Evolutionary conservation across 441 rosid genomes (phyloP).

Genomic region (Gossypium schwendimanii): DNA sequence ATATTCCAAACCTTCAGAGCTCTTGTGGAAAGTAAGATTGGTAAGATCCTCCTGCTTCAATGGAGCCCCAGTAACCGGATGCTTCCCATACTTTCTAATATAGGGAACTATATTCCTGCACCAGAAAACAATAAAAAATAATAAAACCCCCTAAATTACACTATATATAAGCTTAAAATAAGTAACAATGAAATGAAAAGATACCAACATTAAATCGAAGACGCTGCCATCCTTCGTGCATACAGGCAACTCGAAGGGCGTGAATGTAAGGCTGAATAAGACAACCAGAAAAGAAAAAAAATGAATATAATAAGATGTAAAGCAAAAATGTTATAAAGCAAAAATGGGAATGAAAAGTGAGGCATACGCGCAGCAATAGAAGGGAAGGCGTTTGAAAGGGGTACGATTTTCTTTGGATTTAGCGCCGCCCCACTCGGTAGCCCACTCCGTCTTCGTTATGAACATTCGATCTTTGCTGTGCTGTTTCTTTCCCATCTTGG

Average conservation of each 20-base stretch:
- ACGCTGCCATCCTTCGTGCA: constrained; percentile 84
- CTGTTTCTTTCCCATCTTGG: constrained; percentile 81
- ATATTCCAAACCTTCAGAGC: constrained; percentile 54
- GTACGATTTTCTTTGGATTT: constrained; percentile 65
- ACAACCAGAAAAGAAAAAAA: neutral
- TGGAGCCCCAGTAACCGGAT: constrained; percentile 74
- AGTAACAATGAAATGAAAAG: neutral
- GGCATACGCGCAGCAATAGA: constrained; percentile 92
- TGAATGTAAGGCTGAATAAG: constrained; percentile 70
- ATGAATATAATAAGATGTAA: neutral
- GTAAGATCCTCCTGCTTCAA: constrained; percentile 71
- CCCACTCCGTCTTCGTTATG: constrained; percentile 94
- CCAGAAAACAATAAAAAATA: constrained; percentile 3
- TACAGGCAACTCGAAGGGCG: constrained; percentile 74
- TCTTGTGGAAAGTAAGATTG: constrained; percentile 72
- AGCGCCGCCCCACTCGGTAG: constrained; percentile 99
- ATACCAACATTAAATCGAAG: constrained; percentile 69
- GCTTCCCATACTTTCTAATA: constrained; percentile 71
- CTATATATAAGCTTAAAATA: neutral
- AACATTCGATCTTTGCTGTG: constrained; percentile 91
- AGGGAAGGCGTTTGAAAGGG: constrained; percentile 92
- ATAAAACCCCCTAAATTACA: neutral
- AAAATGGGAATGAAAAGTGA: neutral
- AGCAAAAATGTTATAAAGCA: neutral
- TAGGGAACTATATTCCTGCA: constrained; percentile 75